A percentile compares a stretch with the other conserved stretches of the same genome.
These are phyloP conservation scores for Linum lewisii DNA, from an alignment of 345 rosid genomes.

Conservation along the genomic window DNA sequence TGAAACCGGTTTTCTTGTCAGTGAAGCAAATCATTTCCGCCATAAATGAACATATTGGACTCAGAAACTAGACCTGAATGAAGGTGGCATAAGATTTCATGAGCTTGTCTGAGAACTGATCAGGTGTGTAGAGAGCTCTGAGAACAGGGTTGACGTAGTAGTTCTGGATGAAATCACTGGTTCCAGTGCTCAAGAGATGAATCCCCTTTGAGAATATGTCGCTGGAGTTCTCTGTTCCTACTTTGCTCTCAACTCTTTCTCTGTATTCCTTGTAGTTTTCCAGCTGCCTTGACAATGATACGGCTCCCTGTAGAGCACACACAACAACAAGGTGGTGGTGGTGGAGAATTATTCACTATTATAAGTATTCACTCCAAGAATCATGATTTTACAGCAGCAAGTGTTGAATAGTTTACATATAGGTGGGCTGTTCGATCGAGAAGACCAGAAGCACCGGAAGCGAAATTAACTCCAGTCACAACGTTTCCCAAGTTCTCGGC, in stretches of 20 bases:
- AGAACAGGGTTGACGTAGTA: slow-evolving; percentile 68
- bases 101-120: slow-evolving; percentile 56
- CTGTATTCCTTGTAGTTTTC: slow-evolving; percentile 67
- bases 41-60: background rate
- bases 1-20: background rate
- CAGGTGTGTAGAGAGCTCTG: slow-evolving; percentile 38
- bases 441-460: slow-evolving; percentile 80
- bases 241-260: slow-evolving; percentile 39
- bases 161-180: slow-evolving; percentile 87
- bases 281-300: slow-evolving; percentile 65
- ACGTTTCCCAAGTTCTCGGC: slow-evolving; percentile 37
- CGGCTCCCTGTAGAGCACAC: slow-evolving; percentile 39
- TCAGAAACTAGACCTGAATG: slow-evolving; percentile 47
- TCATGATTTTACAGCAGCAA: too few species aligned
- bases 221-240: slow-evolving; percentile 42
- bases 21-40: background rate
- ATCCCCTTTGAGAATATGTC: slow-evolving; percentile 46
- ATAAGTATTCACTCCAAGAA: too few species aligned
- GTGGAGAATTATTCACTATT: too few species aligned
- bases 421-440: slow-evolving; percentile 55
- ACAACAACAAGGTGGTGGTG: too few species aligned
- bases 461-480: slow-evolving; percentile 75
- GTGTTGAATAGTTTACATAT: slow-evolving; percentile 38
- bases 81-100: slow-evolving; percentile 54
- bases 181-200: slow-evolving; percentile 81